Base-by-base conservation (phyloP, 2,329 filamentous ascomycete genomes). In the Claviceps spartinae region DNA sequence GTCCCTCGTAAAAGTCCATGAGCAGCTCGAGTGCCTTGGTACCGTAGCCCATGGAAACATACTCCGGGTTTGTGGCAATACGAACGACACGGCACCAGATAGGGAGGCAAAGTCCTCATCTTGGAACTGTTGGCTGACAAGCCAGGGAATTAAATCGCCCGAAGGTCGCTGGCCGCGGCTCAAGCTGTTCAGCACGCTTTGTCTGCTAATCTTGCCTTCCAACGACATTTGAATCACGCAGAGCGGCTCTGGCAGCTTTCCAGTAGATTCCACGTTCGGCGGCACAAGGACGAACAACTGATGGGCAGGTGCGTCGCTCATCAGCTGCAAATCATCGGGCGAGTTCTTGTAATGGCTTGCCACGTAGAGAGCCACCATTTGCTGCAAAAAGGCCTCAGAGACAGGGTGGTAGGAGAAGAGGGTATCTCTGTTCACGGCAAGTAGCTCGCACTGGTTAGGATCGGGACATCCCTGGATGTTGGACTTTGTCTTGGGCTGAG, bases 321-420 rank as follows among this genome's bases (percentile, higher is more conserved):
- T 95, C 53, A 98, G 79, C 66, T 97, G 93, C n/a, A 98, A 77
- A 62, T 98, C 93, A 61, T 98, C 95, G 0, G 93, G 93, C 0
- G 90, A 88, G 69, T 98, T 98, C 69, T 97, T 97, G 75, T 98
- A 96, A 68, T 95, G 89, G 50, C 88, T 95, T 30, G 93, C 89
- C 30, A 98, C 94, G 61, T 97, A 98, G 2, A 98, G 78, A 1
- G 90, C 89, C 69, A 98, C 91, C 88, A 98, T 96, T 61, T 95
- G 89, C 66, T 98, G 93, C 52, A 98, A 72, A 70, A 98, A 97
- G 63, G 90, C 93, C 67, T 98, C 93, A 2, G 93, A 94, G 20
- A 97, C 88, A 2, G 90, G 88, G 62, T 98, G 93, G 74, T 94
- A 98, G 13, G 91, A 97, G 72, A 98, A 98, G 14, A 98, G 79